phyloP scores from a whole-genome alignment of 768 basidiomycete species.

The Phanerodontia chrysosporium region DNA sequence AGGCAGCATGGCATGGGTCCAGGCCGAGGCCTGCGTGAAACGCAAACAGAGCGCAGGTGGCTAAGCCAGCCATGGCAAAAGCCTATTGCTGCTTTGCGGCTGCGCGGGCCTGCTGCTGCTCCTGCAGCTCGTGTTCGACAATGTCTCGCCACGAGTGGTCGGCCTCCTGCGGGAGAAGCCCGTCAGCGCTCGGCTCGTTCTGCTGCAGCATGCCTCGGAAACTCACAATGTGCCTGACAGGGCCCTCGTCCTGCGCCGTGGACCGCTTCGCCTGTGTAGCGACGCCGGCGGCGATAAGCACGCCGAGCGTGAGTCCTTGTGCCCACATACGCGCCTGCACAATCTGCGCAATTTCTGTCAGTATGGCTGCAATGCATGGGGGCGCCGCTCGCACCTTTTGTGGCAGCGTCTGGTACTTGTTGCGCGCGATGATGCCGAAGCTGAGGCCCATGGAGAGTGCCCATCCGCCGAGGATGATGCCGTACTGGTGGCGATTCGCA shows the following conservation, averaged over 20 bases:
- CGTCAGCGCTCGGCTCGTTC: background rate
- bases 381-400: conserved; percentile 24
- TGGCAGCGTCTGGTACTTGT: conserved; percentile 40
- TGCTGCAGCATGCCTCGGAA: background rate
- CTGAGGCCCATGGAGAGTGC: conserved; percentile 61
- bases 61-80: background rate
- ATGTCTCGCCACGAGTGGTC: conserved; percentile 32
- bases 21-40: background rate
- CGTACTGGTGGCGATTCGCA: conserved; percentile 63
- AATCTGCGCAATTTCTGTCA: conserved; percentile 33
- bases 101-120: background rate
- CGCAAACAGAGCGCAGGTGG: background rate
- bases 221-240: conserved; percentile 20
- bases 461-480: conserved; percentile 72
- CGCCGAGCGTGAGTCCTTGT: conserved; percentile 74
- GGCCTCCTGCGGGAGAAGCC: conserved; percentile 3
- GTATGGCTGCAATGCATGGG: background rate
- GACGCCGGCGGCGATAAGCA: conserved; percentile 65
- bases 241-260: conserved; percentile 24
- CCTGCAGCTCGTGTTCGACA: conserved; percentile 15
- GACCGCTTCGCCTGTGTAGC: conserved; percentile 49
- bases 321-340: conserved; percentile 90
- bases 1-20: background rate
- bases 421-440: conserved; percentile 63
- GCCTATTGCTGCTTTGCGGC: background rate